Conservation (phyloP, 495 filamentous ascomycete species). For the Podospora pseudoanserina region DNA sequence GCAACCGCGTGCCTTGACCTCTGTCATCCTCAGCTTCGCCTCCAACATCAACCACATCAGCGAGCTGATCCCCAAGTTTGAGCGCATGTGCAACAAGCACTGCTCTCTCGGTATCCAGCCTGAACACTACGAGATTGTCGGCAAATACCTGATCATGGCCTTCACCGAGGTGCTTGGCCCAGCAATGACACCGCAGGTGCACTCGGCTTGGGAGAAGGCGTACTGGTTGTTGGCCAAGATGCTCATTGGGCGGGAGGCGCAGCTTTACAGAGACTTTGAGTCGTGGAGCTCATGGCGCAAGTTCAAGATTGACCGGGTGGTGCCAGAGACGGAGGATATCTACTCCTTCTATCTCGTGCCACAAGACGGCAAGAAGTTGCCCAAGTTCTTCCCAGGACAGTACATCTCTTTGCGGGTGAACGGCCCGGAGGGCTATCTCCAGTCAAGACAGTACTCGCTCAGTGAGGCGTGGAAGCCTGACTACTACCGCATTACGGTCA, state of each 20-base stretch:
- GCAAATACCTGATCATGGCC: conserved; percentile 60
- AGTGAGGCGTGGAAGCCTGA: conserved; percentile 55
- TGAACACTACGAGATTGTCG: conserved; percentile 67
- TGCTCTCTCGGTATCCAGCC: conserved; percentile 66
- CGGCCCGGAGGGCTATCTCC: conserved; percentile 54
- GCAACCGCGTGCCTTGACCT: conserved; percentile 62
- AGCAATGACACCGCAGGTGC: conserved; percentile 61
- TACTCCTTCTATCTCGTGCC: conserved; percentile 69
- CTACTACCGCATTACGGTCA: conserved; percentile 69
- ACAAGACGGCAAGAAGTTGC: conserved; percentile 57
- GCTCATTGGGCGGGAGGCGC: conserved; percentile 60
- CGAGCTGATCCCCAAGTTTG: conserved; percentile 59
- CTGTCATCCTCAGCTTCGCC: conserved; percentile 65
- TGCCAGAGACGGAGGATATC: conserved; percentile 60
- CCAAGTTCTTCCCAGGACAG: conserved; percentile 62
- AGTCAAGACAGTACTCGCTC: conserved; percentile 72
- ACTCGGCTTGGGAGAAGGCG: conserved; percentile 64
- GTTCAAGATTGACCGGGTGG: conserved; percentile 62
- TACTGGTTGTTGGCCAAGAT: conserved; percentile 68
- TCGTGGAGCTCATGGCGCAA: conserved; percentile 63
- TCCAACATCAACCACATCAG: conserved; percentile 66
- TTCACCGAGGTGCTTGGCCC: conserved; percentile 65
- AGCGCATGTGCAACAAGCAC: conserved; percentile 71
- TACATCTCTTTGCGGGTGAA: conserved; percentile 61
- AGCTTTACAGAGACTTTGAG: conserved; percentile 55